Conservation (phyloP, 106 monocot species). For the Allium fistulosum region DNA sequence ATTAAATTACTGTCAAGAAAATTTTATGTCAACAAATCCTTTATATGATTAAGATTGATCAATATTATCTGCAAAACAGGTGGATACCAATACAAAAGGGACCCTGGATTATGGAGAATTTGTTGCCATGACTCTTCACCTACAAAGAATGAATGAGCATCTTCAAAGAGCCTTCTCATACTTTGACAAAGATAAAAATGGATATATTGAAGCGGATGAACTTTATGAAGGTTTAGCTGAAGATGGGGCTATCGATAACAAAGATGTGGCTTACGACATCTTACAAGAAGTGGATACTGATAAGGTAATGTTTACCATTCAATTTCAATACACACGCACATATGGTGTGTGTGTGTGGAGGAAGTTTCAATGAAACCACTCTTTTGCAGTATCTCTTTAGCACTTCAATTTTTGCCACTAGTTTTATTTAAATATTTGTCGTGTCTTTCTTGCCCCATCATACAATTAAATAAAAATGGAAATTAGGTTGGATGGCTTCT, state of each 20-base stretch:
- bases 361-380: too few species aligned
- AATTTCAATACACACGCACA: background rate
- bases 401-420: too few species aligned
- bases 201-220: slow-evolving; percentile 79
- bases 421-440: too few species aligned
- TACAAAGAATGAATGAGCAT: slow-evolving; percentile 90
- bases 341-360: too few species aligned
- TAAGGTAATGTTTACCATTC: slow-evolving; percentile 35
- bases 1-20: too few species aligned
- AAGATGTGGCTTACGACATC: slow-evolving; percentile 79
- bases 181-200: slow-evolving; percentile 91
- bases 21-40: background rate
- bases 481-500: too few species aligned
- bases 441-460: too few species aligned
- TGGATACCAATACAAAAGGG: slow-evolving; percentile 78
- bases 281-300: slow-evolving; percentile 92
- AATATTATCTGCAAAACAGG: slow-evolving; percentile 20
- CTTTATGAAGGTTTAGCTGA: slow-evolving; percentile 72
- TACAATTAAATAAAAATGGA: too few species aligned
- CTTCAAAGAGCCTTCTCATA: slow-evolving; percentile 70
- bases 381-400: too few species aligned
- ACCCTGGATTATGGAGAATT: slow-evolving; percentile 88
- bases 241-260: slow-evolving; percentile 54
- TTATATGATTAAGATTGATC: background rate
- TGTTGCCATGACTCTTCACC: slow-evolving; percentile 79